Percentiles rank a stretch among this genome's conserved stretches.
Conservation (phyloP, 2,329 filamentous ascomycete genomes). For the Sphaerostilbella broomeana region DNA sequence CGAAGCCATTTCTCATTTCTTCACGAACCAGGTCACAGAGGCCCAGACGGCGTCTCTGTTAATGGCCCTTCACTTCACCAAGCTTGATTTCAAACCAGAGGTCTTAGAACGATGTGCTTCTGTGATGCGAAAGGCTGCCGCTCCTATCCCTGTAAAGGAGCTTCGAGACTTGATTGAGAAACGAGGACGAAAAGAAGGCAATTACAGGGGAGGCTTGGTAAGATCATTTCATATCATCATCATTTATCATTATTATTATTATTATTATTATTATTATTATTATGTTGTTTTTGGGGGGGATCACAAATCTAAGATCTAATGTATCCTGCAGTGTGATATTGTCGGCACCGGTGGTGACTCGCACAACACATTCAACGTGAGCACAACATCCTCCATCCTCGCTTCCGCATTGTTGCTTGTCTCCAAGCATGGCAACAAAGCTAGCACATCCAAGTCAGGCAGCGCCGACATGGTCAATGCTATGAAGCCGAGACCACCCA, state of each 20-base stretch:
- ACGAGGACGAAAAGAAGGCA: slow-evolving; percentile 59
- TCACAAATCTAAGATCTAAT: neutral
- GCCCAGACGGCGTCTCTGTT: slow-evolving; percentile 82
- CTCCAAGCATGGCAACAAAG: slow-evolving; percentile 93
- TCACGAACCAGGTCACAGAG: slow-evolving; percentile 81
- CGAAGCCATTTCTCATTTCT: slow-evolving; percentile 82
- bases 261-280: no score
- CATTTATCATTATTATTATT: no score
- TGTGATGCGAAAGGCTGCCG: slow-evolving; percentile 76
- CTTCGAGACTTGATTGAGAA: slow-evolving; percentile 56
- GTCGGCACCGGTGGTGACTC: slow-evolving; percentile 95
- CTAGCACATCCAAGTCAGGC: slow-evolving; percentile 90
- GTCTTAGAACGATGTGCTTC: slow-evolving; percentile 80
- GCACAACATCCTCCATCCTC: slow-evolving; percentile 88
- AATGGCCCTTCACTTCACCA: slow-evolving; percentile 87
- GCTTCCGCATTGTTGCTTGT: slow-evolving; percentile 78
- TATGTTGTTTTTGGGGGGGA: no score
- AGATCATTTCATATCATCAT: slow-evolving; percentile 24
- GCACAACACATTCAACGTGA: slow-evolving; percentile 98
- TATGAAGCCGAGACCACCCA: slow-evolving; percentile 64
- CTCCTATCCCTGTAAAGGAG: slow-evolving; percentile 57
- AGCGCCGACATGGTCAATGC: slow-evolving; percentile 84
- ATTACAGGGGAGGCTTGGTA: slow-evolving; percentile 78
- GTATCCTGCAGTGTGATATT: slow-evolving; percentile 63
- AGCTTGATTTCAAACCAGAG: slow-evolving; percentile 74